Base-by-base conservation (phyloP, 169 alveolate species). In the Eimeria tenella region DNA sequence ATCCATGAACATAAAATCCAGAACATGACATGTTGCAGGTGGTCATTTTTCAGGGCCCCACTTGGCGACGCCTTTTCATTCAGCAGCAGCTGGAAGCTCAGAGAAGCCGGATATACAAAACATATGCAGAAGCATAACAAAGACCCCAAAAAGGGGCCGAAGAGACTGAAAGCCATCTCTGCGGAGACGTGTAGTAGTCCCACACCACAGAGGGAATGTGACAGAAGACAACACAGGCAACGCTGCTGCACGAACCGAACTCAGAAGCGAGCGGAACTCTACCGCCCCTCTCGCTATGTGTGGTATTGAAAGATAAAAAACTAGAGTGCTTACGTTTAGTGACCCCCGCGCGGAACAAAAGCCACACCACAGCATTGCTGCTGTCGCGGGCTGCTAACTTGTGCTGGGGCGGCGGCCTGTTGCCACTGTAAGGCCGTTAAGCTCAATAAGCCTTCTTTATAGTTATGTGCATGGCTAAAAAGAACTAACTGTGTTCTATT, bases 61-160 rank as follows among this genome's bases (percentile, higher is more conserved):
- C 79, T 52, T 3, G 91, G 79, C 42, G 79, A 3, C 21, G 81
- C 63, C 81, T 62, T 84, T 77, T 84, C 91, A n/a, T 86, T 73
- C 82, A 91, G 77, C 75, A 91, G 17, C 25, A 91, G 88, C 55
- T 79, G 91, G 60, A 91, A 91, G 50, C 82, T 91, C 65, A 91
- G 86, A 63, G 88, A 91, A 5, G 95, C 95, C 70, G 95, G 95
- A 68, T 91, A 91, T 19, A 81, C 70, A 31, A 91, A 91, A 86
- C 95, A 77, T 21, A 91, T 86, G 68, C 92, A 73, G 79, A 91
- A 65, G 68, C 88, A 60, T 63, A 91, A 23, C 83, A 91, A 58
- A 17, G 95, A 79, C 86, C 95, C 95, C 83, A 91, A 65, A n/a
- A 91, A 65, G 86, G 88, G 88, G 86, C 95, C 95, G 42, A 91